Percentiles rank a stretch among this genome's conserved stretches.
Evolutionary conservation across 2,329 filamentous ascomycete genomes (phyloP).

Genomic region (Aspergillus glaucus): DNA sequence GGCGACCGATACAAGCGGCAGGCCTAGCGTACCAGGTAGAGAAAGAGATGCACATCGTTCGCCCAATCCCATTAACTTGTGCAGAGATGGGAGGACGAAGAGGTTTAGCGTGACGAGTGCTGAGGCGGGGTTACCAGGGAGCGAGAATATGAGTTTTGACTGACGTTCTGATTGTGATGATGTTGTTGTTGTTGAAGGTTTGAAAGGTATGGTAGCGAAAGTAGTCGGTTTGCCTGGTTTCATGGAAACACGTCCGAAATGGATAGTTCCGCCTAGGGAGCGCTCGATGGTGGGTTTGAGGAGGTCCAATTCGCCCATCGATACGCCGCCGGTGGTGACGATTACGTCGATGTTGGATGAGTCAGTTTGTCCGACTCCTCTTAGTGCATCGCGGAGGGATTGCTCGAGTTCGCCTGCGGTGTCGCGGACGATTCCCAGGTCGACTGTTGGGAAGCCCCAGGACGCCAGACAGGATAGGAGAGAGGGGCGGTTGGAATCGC

Average conservation of each 20-base stretch:
- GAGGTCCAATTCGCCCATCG: slow-evolving; percentile 95
- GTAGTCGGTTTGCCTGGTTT: slow-evolving; percentile 98
- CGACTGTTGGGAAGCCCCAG: slow-evolving; percentile 71
- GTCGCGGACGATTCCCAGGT: slow-evolving; percentile 69
- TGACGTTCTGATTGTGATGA: slow-evolving; percentile 51
- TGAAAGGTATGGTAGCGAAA: slow-evolving; percentile 77
- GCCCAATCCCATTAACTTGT: slow-evolving; percentile 63
- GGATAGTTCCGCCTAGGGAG: slow-evolving; percentile 80
- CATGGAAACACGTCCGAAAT: slow-evolving; percentile 94
- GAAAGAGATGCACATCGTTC: slow-evolving; percentile 26
- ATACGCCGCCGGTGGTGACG: slow-evolving; percentile 89
- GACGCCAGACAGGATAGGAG: slow-evolving; percentile 70
- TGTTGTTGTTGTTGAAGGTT: slow-evolving; percentile 36
- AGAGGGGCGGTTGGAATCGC: slow-evolving; percentile 87
- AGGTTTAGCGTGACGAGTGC: slow-evolving; percentile 90
- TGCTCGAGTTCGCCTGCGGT: slow-evolving; percentile 64
- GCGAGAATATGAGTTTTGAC: slow-evolving; percentile 71
- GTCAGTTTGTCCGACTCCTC: slow-evolving; percentile 42
- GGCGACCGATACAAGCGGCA: slow-evolving; percentile 65
- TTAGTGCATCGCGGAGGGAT: slow-evolving; percentile 67
- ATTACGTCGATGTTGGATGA: slow-evolving; percentile 62
- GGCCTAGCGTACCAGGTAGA: slow-evolving; percentile 52
- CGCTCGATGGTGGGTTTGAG: slow-evolving; percentile 95
- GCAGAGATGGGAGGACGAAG: slow-evolving; percentile 83
- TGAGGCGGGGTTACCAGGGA: slow-evolving; percentile 90